Evolutionary conservation across 2,329 filamentous ascomycete species (phyloP).

Genomic region (Fonsecaea nubica): DNA sequence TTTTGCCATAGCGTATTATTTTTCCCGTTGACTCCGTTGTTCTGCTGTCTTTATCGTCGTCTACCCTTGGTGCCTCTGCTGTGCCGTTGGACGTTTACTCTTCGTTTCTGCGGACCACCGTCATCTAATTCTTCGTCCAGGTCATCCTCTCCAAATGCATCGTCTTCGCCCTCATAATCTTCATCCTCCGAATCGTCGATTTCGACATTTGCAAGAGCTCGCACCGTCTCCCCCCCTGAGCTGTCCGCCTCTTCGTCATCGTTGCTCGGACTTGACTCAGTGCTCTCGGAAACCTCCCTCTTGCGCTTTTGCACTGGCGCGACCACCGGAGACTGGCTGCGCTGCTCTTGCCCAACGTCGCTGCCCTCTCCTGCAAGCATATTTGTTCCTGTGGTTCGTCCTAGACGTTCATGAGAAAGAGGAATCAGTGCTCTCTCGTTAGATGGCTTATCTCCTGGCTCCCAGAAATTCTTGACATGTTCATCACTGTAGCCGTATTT

Average conservation of each 20-base stretch:
- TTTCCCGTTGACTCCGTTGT: too few relatives aligned
- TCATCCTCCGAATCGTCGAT: conserved; percentile 30
- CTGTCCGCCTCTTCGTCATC: background rate
- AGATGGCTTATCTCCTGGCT: conserved; percentile 36
- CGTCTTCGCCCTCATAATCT: conserved; percentile 31
- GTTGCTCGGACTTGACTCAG: background rate
- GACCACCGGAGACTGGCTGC: conserved; percentile 19
- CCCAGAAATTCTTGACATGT: conserved; percentile 39
- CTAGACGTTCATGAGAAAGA: conserved; percentile 19
- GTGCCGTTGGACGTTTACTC: background rate
- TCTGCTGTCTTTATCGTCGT: background rate
- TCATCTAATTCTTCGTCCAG: conserved; percentile 16
- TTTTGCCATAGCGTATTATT: too few relatives aligned
- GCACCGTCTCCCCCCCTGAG: background rate
- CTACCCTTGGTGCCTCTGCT: background rate
- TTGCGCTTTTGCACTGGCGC: conserved; percentile 27
- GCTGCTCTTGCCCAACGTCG: conserved; percentile 4
- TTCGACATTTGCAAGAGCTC: conserved; percentile 12
- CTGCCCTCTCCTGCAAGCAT: conserved; percentile 19
- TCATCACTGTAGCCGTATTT: conserved; percentile 69
- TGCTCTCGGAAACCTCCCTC: conserved; percentile 14
- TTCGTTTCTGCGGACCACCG: background rate
- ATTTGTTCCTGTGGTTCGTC: conserved; percentile 23
- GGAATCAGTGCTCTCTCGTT: conserved; percentile 27
- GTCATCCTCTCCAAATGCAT: conserved; percentile 16